Percentiles rank a stretch among this genome's conserved stretches.
These are phyloP conservation scores for Keithomyces neogunnii DNA, from an alignment of 2,329 filamentous ascomycete genomes.

Conservation along the genomic window DNA sequence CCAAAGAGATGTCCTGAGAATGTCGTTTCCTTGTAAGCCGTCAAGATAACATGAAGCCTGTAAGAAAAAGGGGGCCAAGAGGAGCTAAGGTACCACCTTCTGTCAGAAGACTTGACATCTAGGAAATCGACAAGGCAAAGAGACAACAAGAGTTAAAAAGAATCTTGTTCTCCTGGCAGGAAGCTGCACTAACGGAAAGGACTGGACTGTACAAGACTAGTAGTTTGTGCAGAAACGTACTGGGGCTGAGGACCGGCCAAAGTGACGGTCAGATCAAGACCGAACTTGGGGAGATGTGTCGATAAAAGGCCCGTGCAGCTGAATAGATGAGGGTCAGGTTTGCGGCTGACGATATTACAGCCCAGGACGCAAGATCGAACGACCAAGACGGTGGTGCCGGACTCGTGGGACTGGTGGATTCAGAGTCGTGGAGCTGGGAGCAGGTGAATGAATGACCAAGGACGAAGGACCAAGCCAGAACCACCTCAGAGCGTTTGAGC, in stretches of 20 bases:
- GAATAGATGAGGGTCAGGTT: conserved; percentile 2
- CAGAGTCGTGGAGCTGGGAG: neutral
- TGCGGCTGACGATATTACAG: neutral
- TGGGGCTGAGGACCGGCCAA: conserved; percentile 1
- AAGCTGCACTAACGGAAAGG: conserved; percentile 4
- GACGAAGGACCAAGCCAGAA: neutral
- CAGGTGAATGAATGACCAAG: neutral
- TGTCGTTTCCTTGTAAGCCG: too few species aligned
- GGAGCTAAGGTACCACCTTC: too few species aligned
- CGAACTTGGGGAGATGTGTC: conserved; percentile 1
- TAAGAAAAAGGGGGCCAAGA: too few species aligned
- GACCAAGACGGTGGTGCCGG: neutral
- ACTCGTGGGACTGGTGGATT: neutral
- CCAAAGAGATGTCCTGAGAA: too few species aligned
- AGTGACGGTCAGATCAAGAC: conserved; percentile 1
- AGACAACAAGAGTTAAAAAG: too few species aligned
- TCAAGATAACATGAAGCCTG: too few species aligned
- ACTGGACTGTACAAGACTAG: conserved; percentile 3
- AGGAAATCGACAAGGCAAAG: too few species aligned
- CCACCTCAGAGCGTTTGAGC: too few species aligned
- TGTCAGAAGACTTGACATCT: too few species aligned
- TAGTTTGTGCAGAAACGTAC: conserved; percentile 3
- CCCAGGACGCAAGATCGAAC: neutral
- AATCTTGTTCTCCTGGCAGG: neutral
- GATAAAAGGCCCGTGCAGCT: neutral